Conservation (phyloP, 2,329 filamentous ascomycete species). For the Cadophora malorum region DNA sequence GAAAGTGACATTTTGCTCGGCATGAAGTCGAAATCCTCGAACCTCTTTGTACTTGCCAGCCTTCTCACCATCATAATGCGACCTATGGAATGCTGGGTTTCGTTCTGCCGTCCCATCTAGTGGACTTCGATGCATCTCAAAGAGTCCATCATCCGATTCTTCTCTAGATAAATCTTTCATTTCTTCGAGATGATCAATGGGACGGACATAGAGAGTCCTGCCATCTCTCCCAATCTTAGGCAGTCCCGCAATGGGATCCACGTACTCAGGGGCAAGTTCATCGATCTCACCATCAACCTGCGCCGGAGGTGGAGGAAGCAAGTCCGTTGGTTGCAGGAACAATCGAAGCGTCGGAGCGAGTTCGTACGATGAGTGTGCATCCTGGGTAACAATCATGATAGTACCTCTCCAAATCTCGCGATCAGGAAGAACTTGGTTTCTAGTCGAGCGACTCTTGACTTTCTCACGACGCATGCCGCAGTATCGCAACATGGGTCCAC, state of each 20-base stretch:
- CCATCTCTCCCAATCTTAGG: conserved; percentile 85
- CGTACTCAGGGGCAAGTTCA: conserved; percentile 76
- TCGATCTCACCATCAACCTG: conserved; percentile 68
- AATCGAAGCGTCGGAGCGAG: conserved; percentile 81
- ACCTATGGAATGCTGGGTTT: conserved; percentile 60
- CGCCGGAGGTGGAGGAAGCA: conserved; percentile 78
- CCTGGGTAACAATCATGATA: conserved; percentile 93
- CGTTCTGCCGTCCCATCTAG: conserved; percentile 57
- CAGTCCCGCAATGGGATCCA: conserved; percentile 88
- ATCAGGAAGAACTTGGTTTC: conserved; percentile 52
- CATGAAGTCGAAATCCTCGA: conserved; percentile 79
- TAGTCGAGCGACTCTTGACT: conserved; percentile 47
- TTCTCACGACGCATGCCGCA: conserved; percentile 77
- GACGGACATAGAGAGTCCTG: conserved; percentile 85
- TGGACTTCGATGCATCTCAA: conserved; percentile 68
- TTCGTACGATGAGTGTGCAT: conserved; percentile 82
- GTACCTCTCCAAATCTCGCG: conserved; percentile 91
- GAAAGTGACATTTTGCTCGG: conserved; percentile 88
- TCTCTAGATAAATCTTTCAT: conserved; percentile 77
- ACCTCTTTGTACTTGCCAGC: conserved; percentile 83
- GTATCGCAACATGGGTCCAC: conserved; percentile 88
- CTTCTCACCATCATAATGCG: conserved; percentile 77
- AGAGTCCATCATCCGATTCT: conserved; percentile 84
- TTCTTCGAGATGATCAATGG: conserved; percentile 85
- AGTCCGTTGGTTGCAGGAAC: conserved; percentile 85